Evolutionary conservation across 129 eudicot species (phyloP).

Genomic region (Lactuca saligna): DNA sequence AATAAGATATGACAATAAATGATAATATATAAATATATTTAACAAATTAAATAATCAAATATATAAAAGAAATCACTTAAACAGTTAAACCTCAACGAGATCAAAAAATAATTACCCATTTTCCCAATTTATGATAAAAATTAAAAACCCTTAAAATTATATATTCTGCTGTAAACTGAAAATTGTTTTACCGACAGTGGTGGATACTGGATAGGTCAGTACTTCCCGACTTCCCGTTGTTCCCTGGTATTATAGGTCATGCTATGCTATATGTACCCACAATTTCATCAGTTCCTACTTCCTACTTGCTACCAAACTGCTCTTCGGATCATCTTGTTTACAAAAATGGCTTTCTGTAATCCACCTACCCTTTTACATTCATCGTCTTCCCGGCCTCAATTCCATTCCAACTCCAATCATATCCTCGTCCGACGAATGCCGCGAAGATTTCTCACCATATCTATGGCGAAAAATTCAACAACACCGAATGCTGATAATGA

Average conservation of each 20-base stretch:
- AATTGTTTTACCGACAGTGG: too few species aligned
- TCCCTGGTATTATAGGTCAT: not conserved
- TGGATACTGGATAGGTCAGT: too few species aligned
- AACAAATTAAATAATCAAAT: too few species aligned
- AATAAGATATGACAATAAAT: too few species aligned
- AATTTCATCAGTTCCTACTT: conserved; percentile 7
- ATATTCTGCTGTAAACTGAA: too few species aligned
- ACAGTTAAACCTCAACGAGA: too few species aligned
- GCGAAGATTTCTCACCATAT: conserved; percentile 23
- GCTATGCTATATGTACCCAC: not conserved
- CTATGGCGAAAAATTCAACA: conserved; percentile 32
- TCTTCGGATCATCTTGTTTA: not conserved
- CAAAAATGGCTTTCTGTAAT: conserved; percentile 28
- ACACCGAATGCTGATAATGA: conserved; percentile 6
- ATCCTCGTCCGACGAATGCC: conserved; percentile 19
- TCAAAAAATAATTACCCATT: too few species aligned
- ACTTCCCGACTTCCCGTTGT: too few species aligned
- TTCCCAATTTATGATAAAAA: too few species aligned
- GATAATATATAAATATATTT: too few species aligned
- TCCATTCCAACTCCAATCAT: conserved; percentile 4
- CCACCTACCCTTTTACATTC: conserved; percentile 14
- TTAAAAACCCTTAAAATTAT: too few species aligned
- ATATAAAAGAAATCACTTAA: too few species aligned
- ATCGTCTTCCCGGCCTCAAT: conserved; percentile 22
- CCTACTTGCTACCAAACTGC: not conserved